A percentile compares a stretch with the other conserved stretches of the same genome.
phyloP scores from a whole-genome alignment of 192 early-diverging fungal species.

The Coemansia sp. region DNA sequence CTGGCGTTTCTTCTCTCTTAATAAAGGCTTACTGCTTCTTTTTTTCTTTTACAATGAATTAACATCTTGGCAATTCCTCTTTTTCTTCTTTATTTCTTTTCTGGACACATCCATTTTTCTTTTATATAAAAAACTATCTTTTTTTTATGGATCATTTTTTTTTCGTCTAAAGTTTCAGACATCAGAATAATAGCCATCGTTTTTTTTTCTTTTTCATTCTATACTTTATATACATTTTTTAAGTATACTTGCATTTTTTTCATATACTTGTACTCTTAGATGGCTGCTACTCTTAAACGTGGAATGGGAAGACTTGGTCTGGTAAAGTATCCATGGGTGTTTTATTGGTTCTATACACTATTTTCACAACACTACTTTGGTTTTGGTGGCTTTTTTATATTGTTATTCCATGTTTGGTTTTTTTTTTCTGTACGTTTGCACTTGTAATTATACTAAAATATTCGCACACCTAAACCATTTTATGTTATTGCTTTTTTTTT shows the following conservation, averaged over 20 bases:
- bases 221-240: constrained; percentile 4
- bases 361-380: neutral
- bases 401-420: neutral
- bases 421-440: no score
- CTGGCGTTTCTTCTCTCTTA: neutral
- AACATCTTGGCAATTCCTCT: no score
- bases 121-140: neutral
- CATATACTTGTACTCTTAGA: constrained; percentile 6
- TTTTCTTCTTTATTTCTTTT: constrained; percentile 1
- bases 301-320: constrained; percentile 66
- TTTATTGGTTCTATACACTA: neutral
- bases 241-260: neutral
- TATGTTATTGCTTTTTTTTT: no score
- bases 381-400: neutral
- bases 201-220: constrained; percentile 10
- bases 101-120: no score
- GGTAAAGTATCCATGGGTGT: constrained; percentile 30
- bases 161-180: neutral
- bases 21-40: neutral
- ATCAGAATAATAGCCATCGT: neutral
- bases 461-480: no score
- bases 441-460: no score
- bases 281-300: constrained; percentile 54
- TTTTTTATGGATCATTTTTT: neutral
- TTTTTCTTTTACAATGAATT: no score